Evolutionary conservation across 139 green algal species (phyloP).

Genomic region (Picochlorum sp.): DNA sequence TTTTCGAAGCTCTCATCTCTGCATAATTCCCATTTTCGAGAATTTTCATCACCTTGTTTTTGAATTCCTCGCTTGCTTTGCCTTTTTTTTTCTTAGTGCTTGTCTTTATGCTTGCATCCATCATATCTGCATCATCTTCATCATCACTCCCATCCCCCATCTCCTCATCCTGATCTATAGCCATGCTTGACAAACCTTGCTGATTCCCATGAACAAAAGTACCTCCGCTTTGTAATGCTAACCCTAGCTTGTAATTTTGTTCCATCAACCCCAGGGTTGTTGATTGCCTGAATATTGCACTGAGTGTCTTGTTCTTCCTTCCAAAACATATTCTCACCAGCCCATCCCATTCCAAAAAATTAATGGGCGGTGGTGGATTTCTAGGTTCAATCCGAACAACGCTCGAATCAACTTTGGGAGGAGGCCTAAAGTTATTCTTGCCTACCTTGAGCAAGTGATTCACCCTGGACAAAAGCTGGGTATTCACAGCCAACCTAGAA

Average conservation of each 20-base stretch:
- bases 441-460: constrained; percentile 62
- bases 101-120: neutral
- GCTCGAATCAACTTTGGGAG: constrained; percentile 94
- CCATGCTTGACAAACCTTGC: constrained; percentile 15
- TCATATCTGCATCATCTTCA: constrained; percentile 17
- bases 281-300: constrained; percentile 74
- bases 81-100: constrained; percentile 9
- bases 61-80: constrained; percentile 60
- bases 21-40: constrained; percentile 55
- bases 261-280: constrained; percentile 62
- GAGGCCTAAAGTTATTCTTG: constrained; percentile 92
- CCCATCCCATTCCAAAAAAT: constrained; percentile 97
- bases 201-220: neutral
- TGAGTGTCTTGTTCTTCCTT: constrained; percentile 97
- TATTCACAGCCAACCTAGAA: constrained; percentile 87
- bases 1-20: constrained; percentile 76
- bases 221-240: constrained; percentile 14
- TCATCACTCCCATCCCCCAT: constrained; percentile 24
- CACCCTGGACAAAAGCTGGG: constrained; percentile 82
- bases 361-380: constrained; percentile 84
- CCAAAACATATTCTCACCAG: constrained; percentile 85
- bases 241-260: constrained; percentile 57
- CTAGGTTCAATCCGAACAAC: constrained; percentile 97
- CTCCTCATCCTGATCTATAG: constrained; percentile 24
- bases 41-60: constrained; percentile 58